Conservation (phyloP, 352 stramenopile species). For the Stramenopiles sp. region DNA sequence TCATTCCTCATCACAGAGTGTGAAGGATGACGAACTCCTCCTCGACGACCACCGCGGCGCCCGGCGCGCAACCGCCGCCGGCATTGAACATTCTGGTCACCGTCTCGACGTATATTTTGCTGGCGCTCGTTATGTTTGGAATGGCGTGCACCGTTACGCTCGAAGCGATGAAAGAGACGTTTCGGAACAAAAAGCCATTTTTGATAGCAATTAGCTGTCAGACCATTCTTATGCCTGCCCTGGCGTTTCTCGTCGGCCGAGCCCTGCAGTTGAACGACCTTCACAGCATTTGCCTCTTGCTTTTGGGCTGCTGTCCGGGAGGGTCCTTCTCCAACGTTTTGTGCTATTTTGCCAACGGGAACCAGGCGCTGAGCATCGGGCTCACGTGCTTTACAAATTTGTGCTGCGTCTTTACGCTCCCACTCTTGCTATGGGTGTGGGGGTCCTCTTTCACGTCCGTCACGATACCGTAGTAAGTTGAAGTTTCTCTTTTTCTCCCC, state of each 20-base stretch:
- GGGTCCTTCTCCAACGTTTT: constrained; percentile 22
- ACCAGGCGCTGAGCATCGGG: constrained; percentile 20
- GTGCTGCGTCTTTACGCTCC: constrained; percentile 18
- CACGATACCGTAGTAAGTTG: constrained; percentile 19
- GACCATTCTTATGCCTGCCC: constrained; percentile 19
- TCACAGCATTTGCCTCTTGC: constrained; percentile 11
- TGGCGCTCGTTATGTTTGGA: constrained; percentile 11
- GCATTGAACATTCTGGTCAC: not conserved
- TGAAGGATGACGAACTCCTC: not conserved
- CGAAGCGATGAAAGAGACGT: not conserved
- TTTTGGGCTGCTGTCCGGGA: constrained; percentile 21
- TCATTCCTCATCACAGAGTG: no score
- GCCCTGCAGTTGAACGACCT: not conserved
- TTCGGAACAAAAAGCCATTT: constrained; percentile 13
- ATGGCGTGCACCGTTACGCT: constrained; percentile 7
- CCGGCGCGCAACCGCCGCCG: not conserved
- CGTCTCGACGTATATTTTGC: not conserved
- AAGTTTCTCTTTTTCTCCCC: no score
- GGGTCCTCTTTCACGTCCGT: not conserved
- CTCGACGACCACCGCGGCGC: not conserved
- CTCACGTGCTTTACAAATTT: constrained; percentile 19
- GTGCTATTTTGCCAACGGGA: constrained; percentile 22
- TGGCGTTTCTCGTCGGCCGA: constrained; percentile 14
- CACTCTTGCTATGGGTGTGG: constrained; percentile 17
- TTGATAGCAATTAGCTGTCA: constrained; percentile 19